Base-by-base conservation (phyloP, 495 filamentous ascomycete species). In the Trichoderma reesei region DNA sequence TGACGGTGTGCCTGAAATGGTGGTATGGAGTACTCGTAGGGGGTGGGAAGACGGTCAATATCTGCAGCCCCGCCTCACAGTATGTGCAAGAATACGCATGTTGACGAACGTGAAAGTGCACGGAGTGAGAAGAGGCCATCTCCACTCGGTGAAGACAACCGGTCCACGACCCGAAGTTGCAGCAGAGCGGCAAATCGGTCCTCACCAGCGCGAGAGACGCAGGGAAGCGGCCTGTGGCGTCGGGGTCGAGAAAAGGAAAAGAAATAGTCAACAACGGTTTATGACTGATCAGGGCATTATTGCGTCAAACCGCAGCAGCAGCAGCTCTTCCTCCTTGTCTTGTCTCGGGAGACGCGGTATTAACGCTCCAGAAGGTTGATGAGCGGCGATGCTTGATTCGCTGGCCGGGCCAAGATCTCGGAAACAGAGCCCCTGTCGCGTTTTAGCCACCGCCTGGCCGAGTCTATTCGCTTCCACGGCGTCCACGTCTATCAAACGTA, bases 301-400 rank as follows among this genome's bases (percentile, higher is more conserved):
- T 41, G 41, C 9, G 9, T 10, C 9, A 41, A 41, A 1, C 13
- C 41, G n/a, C 3, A 44, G 41, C 11, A 44, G 41, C 44, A 18
- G 44, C 7, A 20, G 16, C 44, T 56, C 8, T 26, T n/a, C 51
- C 51, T 56, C 51, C 10, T 56, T n/a, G n/a, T n/a, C n/a, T n/a
- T n/a, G 51, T 56, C 51, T 56, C 51, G 51, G 51, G 51, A 56
- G 20, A 14, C 51, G 51, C 51, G 51, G 51, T 56, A 56, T 33
- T 56, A n/a, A 20, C 9, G 20, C 51, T 56, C 51, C 51, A 56
- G 34, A 56, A 56, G 10, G 31, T 56, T 56, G 51, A 56, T 26
- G 51, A 26, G 51, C 51, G 51, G 51, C 51, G 51, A 33, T 56
- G 51, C 51, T 56, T 56, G 51, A 56, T 56, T 56, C 51, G 51